Evolutionary conservation across 768 basidiomycete genomes (phyloP).

Genomic region (Mycena belliarum): DNA sequence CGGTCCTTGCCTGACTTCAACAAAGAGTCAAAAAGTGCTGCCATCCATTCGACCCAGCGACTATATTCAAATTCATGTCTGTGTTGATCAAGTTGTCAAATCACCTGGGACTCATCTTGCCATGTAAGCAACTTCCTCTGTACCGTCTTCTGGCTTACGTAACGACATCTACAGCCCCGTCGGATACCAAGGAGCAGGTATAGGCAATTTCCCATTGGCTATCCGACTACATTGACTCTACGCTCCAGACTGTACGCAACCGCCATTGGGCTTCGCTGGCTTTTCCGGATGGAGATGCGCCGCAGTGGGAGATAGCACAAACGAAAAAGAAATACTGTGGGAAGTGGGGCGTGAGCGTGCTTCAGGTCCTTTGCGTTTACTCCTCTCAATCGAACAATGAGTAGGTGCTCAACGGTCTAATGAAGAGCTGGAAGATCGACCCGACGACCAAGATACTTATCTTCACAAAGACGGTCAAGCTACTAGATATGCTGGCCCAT

Average conservation of each 20-base stretch:
- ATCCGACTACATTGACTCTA: background rate
- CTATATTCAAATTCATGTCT: slow-evolving; percentile 77
- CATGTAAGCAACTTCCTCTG: slow-evolving; percentile 44
- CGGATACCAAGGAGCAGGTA: slow-evolving; percentile 71
- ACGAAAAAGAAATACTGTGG: slow-evolving; percentile 72
- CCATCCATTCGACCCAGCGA: slow-evolving; percentile 51
- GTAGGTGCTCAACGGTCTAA: slow-evolving; percentile 31
- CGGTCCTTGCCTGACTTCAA: slow-evolving; percentile 7
- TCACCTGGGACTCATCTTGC: slow-evolving; percentile 84
- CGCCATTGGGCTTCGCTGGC: slow-evolving; percentile 60
- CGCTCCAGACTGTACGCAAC: slow-evolving; percentile 48
- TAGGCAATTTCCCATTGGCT: no score
- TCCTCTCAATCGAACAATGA: background rate
- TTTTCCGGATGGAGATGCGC: slow-evolving; percentile 58
- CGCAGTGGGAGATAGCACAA: slow-evolving; percentile 64
- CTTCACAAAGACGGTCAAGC: slow-evolving; percentile 90
- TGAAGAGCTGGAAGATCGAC: slow-evolving; percentile 69
- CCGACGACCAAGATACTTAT: slow-evolving; percentile 83
- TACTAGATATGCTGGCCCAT: slow-evolving; percentile 82
- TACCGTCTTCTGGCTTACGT: background rate
- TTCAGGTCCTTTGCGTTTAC: slow-evolving; percentile 55
- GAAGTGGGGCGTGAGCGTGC: slow-evolving; percentile 75
- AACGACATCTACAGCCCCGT: slow-evolving; percentile 48
- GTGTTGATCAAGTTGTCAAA: slow-evolving; percentile 88
- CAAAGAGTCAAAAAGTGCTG: slow-evolving; percentile 46